phyloP scores from a whole-genome alignment of 2,329 filamentous ascomycete genomes.

The Stachybotrys chlorohalonatus region DNA sequence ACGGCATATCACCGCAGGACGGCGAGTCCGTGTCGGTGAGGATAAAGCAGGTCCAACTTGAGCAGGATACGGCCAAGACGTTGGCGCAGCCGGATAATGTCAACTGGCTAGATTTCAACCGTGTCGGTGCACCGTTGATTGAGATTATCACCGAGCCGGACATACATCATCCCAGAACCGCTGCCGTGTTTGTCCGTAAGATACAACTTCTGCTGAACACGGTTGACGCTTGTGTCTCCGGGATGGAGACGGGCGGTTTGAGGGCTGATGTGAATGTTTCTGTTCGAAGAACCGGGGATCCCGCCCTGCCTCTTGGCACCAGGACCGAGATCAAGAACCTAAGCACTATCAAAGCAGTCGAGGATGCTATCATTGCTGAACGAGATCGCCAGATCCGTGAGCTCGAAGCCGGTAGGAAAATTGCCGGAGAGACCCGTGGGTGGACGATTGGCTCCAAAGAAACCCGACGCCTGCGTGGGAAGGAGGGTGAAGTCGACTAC shows the following conservation, averaged over 20 bases:
- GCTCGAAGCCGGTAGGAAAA: conserved; percentile 62
- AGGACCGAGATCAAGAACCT: conserved; percentile 97
- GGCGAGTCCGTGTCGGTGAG: conserved; percentile 63
- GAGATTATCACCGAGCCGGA: conserved; percentile 92
- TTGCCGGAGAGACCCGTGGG: conserved; percentile 83
- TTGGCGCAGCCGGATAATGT: conserved; percentile 63
- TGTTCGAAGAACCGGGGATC: conserved; percentile 51
- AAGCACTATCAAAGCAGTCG: conserved; percentile 87
- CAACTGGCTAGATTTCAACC: conserved; percentile 86
- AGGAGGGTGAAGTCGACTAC: conserved; percentile 96
- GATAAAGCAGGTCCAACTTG: conserved; percentile 92
- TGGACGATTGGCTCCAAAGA: conserved; percentile 82
- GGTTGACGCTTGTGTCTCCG: conserved; percentile 77
- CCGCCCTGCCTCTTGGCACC: conserved; percentile 53
- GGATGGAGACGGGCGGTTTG: conserved; percentile 88
- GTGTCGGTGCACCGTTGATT: conserved; percentile 81
- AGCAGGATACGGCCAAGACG: conserved; percentile 96
- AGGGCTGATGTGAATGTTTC: conserved; percentile 95
- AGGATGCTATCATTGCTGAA: conserved; percentile 89
- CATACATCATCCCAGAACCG: conserved; percentile 78
- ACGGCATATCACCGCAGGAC: conserved; percentile 71
- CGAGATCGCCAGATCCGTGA: conserved; percentile 78
- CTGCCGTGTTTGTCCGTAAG: conserved; percentile 82
- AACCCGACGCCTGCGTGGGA: conserved; percentile 74
- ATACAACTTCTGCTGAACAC: conserved; percentile 71